Evolutionary conservation across 2,329 filamentous ascomycete genomes (phyloP).

Genomic region (Aspergillus brunneoviolaceus): DNA sequence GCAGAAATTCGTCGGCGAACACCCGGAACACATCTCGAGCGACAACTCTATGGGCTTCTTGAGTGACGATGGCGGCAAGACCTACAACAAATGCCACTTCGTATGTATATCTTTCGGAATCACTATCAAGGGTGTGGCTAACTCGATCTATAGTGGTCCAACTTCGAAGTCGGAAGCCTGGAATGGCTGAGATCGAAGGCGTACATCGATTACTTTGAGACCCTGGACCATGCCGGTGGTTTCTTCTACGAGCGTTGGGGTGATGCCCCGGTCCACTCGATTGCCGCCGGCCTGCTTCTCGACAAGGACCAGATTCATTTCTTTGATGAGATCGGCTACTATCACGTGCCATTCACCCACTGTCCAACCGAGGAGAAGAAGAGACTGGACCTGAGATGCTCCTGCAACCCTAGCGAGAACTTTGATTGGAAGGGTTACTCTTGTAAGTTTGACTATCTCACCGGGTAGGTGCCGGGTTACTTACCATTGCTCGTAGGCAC

Average conservation of each 20-base stretch:
- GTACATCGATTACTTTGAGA: constrained; percentile 88
- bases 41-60: constrained; percentile 89
- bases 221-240: constrained; percentile 83
- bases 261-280: constrained; percentile 97
- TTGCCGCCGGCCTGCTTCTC: constrained; percentile 81
- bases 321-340: constrained; percentile 98
- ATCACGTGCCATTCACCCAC: constrained; percentile 96
- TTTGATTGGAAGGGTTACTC: constrained; percentile 99
- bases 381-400: constrained; percentile 80
- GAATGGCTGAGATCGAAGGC: constrained; percentile 88
- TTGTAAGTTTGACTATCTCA: constrained; percentile 60
- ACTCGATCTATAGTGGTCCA: constrained; percentile 74
- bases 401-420: constrained; percentile 94
- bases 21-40: constrained; percentile 82
- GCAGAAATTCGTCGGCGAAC: constrained; percentile 88
- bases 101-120: constrained; percentile 53
- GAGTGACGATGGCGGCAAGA: constrained; percentile 85
- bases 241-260: constrained; percentile 99
- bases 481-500: constrained; percentile 61
- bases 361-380: constrained; percentile 89
- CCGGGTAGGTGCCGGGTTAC: background rate
- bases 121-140: constrained; percentile 6
- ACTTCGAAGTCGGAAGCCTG: constrained; percentile 94
- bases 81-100: constrained; percentile 97
- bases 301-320: constrained; percentile 96